Evolutionary conservation across 257 asterid species (phyloP), one percentile per base, ranked within the genome.

Genomic region (Fraxinus excelsior): DNA sequence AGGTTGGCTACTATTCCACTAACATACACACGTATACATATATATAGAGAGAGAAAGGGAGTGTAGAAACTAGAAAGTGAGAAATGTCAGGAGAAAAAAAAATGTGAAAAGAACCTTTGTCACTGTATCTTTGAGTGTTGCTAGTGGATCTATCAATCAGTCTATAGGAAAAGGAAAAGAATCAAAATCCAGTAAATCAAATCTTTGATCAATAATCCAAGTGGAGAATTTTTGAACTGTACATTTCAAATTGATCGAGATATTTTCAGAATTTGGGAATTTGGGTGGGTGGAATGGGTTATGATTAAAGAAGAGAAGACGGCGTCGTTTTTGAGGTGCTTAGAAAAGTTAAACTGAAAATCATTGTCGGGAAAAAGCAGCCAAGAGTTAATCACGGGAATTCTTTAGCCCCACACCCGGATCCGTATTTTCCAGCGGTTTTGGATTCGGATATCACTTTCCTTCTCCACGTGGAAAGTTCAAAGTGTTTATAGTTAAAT

Each of bases 381-480:
- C 26, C 64, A 74, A 65, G 64, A 79, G 82, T 67, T 78, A 67
- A 73, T 79, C 82, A 79, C 78, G 82, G 66, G 82, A 79, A 42
- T 79, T 67, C 44, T 19, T 71, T 32, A 19, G 72, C 67, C 76
- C 76, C 72, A 4, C 26, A 7, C 25, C 62, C 62, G 26, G 26
- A 53, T 53, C 26, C 64, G 64, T 40, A 40, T 40, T 40, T 13
- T 11, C 16, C 14, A 10, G 46, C 2, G 4, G 46, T 40, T 40
- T 37, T 40, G 46, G 46, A 38, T 51, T 19, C 7, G 62, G 25
- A 51, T 51, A 16, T 18, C 25, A 4, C 62, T 49, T 18, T 49
- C 38, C 38, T 6, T 14, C 58, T 12, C n/a, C 58, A 49, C n/a
- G 58, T 49, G 58, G 38, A 14, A 49, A 12, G 3, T 49, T 49